phyloP scores from a whole-genome alignment of 495 filamentous ascomycete species.

The Neurospora africana region DNA sequence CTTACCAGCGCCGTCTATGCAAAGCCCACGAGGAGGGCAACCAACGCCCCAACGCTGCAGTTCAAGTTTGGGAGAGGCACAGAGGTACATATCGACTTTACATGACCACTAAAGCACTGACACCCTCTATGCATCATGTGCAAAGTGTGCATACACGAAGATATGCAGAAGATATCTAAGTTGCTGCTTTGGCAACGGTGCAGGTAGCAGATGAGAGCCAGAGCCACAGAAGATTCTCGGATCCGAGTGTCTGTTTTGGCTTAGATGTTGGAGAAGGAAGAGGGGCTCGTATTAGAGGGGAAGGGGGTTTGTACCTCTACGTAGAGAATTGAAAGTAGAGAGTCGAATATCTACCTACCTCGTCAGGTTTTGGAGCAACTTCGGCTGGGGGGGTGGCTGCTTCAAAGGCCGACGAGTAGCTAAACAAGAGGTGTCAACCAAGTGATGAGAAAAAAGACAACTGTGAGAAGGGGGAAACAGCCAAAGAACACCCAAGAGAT shows the following conservation, averaged over 20 bases:
- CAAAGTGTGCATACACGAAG: neutral
- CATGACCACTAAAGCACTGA: neutral
- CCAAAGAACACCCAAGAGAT: neutral
- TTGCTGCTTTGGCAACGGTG: neutral
- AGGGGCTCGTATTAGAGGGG: neutral
- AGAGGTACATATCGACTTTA: too few relatives aligned
- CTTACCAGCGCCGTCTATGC: too few relatives aligned
- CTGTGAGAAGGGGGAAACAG: neutral
- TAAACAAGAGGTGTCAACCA: too few relatives aligned
- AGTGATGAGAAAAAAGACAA: too few relatives aligned
- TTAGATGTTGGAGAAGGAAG: neutral
- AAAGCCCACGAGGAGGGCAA: neutral
- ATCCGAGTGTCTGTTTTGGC: neutral
- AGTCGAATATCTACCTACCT: too few relatives aligned
- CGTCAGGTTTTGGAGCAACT: too few relatives aligned
- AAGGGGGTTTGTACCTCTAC: too few relatives aligned
- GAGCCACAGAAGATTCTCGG: neutral
- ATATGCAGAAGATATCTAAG: neutral
- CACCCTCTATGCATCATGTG: neutral
- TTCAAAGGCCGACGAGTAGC: too few relatives aligned
- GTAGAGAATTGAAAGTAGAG: too few relatives aligned
- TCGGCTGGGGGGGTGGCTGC: too few relatives aligned
- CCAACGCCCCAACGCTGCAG: too few relatives aligned
- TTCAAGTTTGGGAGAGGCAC: neutral
- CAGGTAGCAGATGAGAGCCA: neutral